Evolutionary conservation across 371 early-diverging fungal species (phyloP), one percentile per base, ranked within the genome.

Genomic region (Zancudomyces culisetae): DNA sequence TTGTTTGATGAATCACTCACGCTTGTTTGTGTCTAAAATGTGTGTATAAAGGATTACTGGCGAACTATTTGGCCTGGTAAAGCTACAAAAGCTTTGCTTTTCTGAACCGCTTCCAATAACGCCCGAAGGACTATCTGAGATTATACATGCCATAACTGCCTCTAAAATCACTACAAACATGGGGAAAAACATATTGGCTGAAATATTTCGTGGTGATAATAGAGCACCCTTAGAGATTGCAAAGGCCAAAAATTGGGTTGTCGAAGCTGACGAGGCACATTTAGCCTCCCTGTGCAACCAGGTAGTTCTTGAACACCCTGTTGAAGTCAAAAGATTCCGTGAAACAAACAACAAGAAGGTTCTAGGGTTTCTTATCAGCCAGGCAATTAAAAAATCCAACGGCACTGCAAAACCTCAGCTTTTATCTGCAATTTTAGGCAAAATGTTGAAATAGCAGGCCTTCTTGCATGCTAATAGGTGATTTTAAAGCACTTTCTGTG

Each of bases 61-160:
- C 39, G 87, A 87, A 30, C 60, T 90, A 2, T 77, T 83, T 53
- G 87, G 89, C 0, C 70, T 73, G 55, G 61, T 90, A n/a, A 70
- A 79, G 19, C 55, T 69, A 15, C 70, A 74, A n/a, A 63, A 69
- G 10, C 64, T 79, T 12, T 39, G 60, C 4, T 77, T 85, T 43
- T 26, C 58, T 6, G 66, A 71, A 0, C 75, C 20, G n/a, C 35
- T 78, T 51, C 73, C 76, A 2, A 74, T 88, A 28, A 68, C 72
- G 15, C 60, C 70, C 1, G 47, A 61, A 12, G 80, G 76, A 27
- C 63, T 90, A 46, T 77, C 79, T 19, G 63, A 69, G 0, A 53
- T 90, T 3, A 53, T 86, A 24, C 80, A 79, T 55, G 65, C 79
- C 10, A 66, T 88, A 1, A 70, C 79, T 19, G 45, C 57, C 2